Conservation (phyloP, 176 grass and related monocot genomes). For the Carex pumila region DNA sequence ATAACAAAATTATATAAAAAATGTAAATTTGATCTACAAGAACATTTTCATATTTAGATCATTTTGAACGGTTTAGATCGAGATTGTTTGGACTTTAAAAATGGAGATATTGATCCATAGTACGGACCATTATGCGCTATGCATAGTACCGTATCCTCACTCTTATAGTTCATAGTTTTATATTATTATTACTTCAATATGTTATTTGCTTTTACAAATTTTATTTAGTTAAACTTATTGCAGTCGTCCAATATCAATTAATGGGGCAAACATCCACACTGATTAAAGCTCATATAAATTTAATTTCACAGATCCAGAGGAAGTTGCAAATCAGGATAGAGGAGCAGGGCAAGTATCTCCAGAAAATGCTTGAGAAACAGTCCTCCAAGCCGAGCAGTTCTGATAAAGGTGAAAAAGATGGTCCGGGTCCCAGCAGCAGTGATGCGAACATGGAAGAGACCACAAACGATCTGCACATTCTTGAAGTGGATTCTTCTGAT, state of each 20-base stretch:
- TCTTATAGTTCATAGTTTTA: neutral
- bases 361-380: conserved; percentile 90
- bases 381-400: conserved; percentile 25
- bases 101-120: too few relatives aligned
- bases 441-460: conserved; percentile 14
- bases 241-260: neutral
- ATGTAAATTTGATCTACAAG: too few relatives aligned
- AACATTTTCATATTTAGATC: too few relatives aligned
- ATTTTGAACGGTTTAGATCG: too few relatives aligned
- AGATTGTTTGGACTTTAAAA: too few relatives aligned
- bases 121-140: too few relatives aligned
- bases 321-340: conserved; percentile 78
- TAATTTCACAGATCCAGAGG: conserved; percentile 62
- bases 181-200: conserved; percentile 3
- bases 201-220: neutral
- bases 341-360: conserved; percentile 77
- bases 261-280: conserved; percentile 8
- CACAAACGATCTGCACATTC: conserved; percentile 18
- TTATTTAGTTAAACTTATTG: conserved; percentile 15
- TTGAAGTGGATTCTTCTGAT: conserved; percentile 15
- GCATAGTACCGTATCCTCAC: too few relatives aligned
- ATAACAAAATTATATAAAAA: too few relatives aligned
- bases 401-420: conserved; percentile 4
- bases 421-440: conserved; percentile 2
- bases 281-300: conserved; percentile 21